Evolutionary conservation across 345 rosid species (phyloP).

Genomic region (Melaleuca quinquenervia): DNA sequence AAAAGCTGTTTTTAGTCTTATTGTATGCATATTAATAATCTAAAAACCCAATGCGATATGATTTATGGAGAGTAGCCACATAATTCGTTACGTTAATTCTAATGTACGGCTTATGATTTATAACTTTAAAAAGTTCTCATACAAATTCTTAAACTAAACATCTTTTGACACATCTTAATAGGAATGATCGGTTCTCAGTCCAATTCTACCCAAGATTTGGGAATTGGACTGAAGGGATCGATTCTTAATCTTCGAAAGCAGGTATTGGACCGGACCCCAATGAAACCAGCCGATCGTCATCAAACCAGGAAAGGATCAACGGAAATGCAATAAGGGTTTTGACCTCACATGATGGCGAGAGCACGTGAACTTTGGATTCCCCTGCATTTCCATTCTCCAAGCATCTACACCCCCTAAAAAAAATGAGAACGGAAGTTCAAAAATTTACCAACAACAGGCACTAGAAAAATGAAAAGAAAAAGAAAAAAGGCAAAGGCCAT

Average conservation of each 20-base stretch:
- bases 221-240: too few species aligned
- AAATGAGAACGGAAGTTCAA: neutral
- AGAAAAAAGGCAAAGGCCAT: neutral
- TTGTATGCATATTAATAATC: neutral
- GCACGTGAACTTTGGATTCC: conserved; percentile 37
- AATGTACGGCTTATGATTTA: too few species aligned
- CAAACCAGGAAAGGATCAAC: too few species aligned
- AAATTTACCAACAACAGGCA: neutral
- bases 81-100: too few species aligned
- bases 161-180: neutral
- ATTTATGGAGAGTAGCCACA: neutral
- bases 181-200: too few species aligned
- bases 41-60: fast-evolving
- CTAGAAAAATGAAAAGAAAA: neutral
- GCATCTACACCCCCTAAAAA: neutral
- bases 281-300: too few species aligned
- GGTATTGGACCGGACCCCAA: too few species aligned
- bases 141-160: neutral
- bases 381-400: conserved; percentile 21
- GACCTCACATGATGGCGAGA: conserved; percentile 34
- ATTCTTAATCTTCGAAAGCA: too few species aligned
- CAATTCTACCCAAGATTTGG: too few species aligned
- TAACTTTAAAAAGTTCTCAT: neutral
- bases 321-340: too few species aligned
- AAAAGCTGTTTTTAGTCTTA: neutral